Base-by-base conservation (phyloP, 108 stramenopile species). In the Stephanodiscus minutulus region DNA sequence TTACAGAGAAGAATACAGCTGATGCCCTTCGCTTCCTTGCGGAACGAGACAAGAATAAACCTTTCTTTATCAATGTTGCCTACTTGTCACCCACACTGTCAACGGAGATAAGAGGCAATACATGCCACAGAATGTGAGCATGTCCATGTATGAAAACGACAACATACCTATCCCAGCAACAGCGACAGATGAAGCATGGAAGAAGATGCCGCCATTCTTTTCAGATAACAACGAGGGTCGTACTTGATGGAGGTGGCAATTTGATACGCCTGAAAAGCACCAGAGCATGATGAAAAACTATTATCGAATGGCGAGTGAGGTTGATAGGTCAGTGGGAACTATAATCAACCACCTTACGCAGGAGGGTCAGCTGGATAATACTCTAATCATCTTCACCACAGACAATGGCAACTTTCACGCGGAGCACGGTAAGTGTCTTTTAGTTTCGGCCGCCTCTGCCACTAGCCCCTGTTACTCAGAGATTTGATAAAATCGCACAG, bases 291-390 rank as follows among this genome's bases (percentile, higher is more conserved):
- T 91, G 91, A 85, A 87, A 73, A 87, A 91, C 65, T 83, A 88
- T 54, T 95, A 90, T 65, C 69, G 89, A 15, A 87, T 95, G 87
- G 88, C 85, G 15, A 82, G 87, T 3, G 89, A 95, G 72, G 89
- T 95, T 5, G 93, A 95, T 63, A 64, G 86, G 5, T 84, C 82
- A 11, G 69, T 65, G 55, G 63, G 74, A 21, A 82, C 84, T 35
- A 64, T 90, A 27, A 77, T 87, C 28, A 71, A 76, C 20, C 76
- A 79, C 52, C 65, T 90, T 25, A 66, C 83, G 33, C 20, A 37
- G n/a, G 77, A 85, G 66, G 82, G 79, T 5, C 33, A 76, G 15
- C 72, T 77, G 47, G 64, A 90, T 52, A 81, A 88, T 31, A 90
- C 89, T 10, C 31, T 90, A 18, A 83, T 87, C 36, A 90, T 90